Evolutionary conservation across 2,329 filamentous ascomycete genomes (phyloP), one percentile per base, ranked within the genome.

Genomic region (Diaporthe citri): DNA sequence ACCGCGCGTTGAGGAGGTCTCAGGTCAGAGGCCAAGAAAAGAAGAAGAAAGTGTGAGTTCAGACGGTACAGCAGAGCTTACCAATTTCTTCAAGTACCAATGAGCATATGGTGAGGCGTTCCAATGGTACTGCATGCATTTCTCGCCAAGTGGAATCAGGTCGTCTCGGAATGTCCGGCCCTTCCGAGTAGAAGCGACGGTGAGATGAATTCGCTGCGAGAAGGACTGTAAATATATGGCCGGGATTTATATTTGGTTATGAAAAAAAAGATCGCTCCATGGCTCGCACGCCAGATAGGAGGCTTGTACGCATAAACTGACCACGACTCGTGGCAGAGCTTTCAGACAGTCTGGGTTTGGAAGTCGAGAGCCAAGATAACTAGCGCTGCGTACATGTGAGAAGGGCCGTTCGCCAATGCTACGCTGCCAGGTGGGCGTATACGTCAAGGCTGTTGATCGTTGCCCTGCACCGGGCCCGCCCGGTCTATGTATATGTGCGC

Each of bases 261-360:
- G n/a, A n/a, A 22, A 4, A 2, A 12, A 12, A 46, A 31, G 25
- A 64, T 48, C 9, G 17, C 28, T 15, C 17, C 41, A 34, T 7
- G 60, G 17, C 6, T 48, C 28, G 28, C 2, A 0, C 7, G 20
- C 9, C 20, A 15, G 17, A 48, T 3, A 9, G 41, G 10, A 0
- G 20, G 20, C 34, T n/a, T 20, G 15, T 9, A 17, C 25, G 60
- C 60, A 66, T 66, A 9, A 66, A 1, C 25, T 66, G 28, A 28
- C 60, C 60, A 66, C 43, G 60, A 66, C 10, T 66, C 41, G 22
- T 66, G 60, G 41, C 60, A 51, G 13, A 36, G 34, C 28, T 15
- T 34, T 66, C 43, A 66, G 62, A 66, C 62, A n/a, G 43, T 36
- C 28, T 5, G 12, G 28, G 62, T 51, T 66, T 66, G 25, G 62